Conservation (phyloP, 495 filamentous ascomycete genomes). For the Aspergillus mulundensis region DNA sequence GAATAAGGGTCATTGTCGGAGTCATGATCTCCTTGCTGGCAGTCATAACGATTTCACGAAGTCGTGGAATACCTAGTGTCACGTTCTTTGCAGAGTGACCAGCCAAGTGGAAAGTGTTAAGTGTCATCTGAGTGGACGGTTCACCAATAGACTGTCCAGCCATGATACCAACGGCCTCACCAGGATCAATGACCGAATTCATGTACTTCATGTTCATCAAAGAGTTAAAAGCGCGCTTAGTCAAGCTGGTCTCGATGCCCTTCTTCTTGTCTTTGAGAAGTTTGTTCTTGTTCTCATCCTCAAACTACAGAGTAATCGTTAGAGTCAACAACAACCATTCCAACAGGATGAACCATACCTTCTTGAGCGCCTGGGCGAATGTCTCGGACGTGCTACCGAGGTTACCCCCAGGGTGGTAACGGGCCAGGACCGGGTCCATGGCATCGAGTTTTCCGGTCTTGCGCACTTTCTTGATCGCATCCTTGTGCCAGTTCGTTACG, state of each 20-base stretch:
- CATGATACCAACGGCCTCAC: constrained; percentile 96
- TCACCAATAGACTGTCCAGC: constrained; percentile 96
- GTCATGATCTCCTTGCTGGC: constrained; percentile 84
- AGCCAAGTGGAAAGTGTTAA: constrained; percentile 99
- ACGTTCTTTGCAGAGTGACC: constrained; percentile 98
- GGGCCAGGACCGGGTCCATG: constrained; percentile 72
- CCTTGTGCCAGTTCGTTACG: constrained; percentile 56
- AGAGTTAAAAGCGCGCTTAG: constrained; percentile 73
- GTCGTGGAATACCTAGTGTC: constrained; percentile 93
- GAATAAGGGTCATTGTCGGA: constrained; percentile 82
- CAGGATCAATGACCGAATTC: constrained; percentile 88
- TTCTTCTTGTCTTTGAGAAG: constrained; percentile 76
- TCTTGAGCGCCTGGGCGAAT: constrained; percentile 63
- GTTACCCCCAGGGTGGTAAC: constrained; percentile 69
- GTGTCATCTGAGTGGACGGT: constrained; percentile 98
- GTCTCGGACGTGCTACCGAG: constrained; percentile 85
- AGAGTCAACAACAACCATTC: constrained; percentile 14
- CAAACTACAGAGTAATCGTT: constrained; percentile 49
- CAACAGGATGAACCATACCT: constrained; percentile 30
- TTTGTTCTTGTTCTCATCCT: constrained; percentile 70
- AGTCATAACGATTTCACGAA: constrained; percentile 98
- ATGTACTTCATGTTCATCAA: constrained; percentile 89
- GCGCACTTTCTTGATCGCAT: constrained; percentile 71
- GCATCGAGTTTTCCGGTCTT: constrained; percentile 63
- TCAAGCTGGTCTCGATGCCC: constrained; percentile 46